phyloP scores from a whole-genome alignment of 768 basidiomycete species.

The Kwoniella pini region DNA sequence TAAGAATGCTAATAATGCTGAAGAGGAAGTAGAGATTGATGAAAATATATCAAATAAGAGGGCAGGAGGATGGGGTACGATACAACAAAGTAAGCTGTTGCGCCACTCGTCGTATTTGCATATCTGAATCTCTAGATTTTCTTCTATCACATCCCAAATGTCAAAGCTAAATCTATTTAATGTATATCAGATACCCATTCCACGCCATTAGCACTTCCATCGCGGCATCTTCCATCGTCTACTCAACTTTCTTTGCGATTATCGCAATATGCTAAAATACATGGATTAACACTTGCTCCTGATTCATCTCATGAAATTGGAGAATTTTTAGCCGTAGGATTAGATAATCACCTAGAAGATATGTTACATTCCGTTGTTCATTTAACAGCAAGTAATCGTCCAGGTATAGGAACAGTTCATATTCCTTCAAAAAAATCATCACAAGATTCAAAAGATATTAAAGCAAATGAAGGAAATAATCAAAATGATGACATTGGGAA shows the following conservation, averaged over 20 bases:
- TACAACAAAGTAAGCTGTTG: neutral
- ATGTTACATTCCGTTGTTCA: constrained; percentile 33
- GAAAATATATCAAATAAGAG: constrained; percentile 14
- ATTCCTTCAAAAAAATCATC: neutral
- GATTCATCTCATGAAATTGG: constrained; percentile 33
- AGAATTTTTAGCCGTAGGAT: constrained; percentile 45
- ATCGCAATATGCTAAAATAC: constrained; percentile 28
- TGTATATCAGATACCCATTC: constrained; percentile 24
- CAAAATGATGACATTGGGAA: constrained; percentile 55
- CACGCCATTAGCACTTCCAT: constrained; percentile 23
- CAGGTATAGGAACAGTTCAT: constrained; percentile 32
- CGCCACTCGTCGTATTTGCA: no score
- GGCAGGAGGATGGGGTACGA: neutral
- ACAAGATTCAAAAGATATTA: neutral
- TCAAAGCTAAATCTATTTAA: no score
- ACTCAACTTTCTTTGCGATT: constrained; percentile 33
- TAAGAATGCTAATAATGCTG: constrained; percentile 18
- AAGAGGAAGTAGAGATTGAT: constrained; percentile 22
- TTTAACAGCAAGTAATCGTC: constrained; percentile 32
- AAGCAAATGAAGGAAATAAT: neutral
- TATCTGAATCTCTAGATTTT: no score
- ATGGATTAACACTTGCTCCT: constrained; percentile 24
- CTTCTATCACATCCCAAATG: no score
- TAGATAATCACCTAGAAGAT: constrained; percentile 40
- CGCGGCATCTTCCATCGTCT: constrained; percentile 36